A percentile compares a stretch with the other conserved stretches of the same genome.
phyloP scores from a whole-genome alignment of 2,329 filamentous ascomycete genomes.

The Nemania sp. region DNA sequence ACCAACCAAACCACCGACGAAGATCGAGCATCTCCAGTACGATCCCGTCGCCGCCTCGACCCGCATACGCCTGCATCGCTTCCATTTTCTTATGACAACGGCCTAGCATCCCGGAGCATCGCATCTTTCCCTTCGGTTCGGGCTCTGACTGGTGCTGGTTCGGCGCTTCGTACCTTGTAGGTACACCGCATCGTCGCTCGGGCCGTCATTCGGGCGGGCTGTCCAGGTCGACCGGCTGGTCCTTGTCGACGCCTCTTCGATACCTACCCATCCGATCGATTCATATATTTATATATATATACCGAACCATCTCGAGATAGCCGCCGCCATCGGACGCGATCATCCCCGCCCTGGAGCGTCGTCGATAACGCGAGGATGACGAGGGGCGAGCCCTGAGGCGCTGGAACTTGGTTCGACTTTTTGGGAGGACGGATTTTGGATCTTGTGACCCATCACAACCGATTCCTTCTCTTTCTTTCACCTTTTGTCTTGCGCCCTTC shows the following conservation, averaged over 20 bases:
- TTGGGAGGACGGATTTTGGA: constrained; percentile 20
- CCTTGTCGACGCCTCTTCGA: constrained; percentile 12
- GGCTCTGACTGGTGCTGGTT: constrained; percentile 6
- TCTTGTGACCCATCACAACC: constrained; percentile 7
- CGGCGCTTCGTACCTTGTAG: background rate
- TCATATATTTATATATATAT: too few species aligned
- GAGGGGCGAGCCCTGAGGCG: constrained; percentile 27
- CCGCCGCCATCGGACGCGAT: background rate
- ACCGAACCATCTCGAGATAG: constrained; percentile 1
- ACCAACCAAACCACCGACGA: constrained; percentile 11
- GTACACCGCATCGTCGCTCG: constrained; percentile 1
- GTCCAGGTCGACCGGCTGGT: constrained; percentile 8
- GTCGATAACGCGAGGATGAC: constrained; percentile 22
- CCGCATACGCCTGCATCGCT: background rate
- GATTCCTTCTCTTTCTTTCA: background rate
- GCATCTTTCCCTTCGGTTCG: background rate
- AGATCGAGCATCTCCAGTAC: constrained; percentile 1
- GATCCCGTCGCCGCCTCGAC: constrained; percentile 23
- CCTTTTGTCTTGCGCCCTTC: background rate
- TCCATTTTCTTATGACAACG: background rate
- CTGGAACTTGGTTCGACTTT: constrained; percentile 16
- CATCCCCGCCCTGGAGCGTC: background rate
- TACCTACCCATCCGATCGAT: background rate
- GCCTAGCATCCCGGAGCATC: background rate
- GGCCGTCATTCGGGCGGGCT: constrained; percentile 2